These are phyloP conservation scores for Cubamyces sp. DNA, from an alignment of 768 basidiomycete genomes.

Conservation along the genomic window DNA sequence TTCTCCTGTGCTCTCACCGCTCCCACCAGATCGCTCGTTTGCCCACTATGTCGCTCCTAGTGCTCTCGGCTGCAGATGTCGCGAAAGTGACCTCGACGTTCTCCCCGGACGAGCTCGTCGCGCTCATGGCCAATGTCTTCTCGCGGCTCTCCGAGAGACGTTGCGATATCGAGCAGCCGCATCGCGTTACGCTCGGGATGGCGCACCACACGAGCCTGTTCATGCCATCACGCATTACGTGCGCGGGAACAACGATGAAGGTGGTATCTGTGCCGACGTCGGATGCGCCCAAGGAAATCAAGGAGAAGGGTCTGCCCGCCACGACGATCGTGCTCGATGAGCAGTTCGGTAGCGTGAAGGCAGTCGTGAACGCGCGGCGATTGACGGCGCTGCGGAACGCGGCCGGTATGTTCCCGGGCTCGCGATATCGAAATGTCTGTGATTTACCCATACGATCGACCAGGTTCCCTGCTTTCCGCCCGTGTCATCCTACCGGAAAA, in stretches of 20 bases:
- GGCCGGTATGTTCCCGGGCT: constrained; percentile 55
- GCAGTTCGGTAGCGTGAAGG: constrained; percentile 65
- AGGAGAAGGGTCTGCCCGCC: constrained; percentile 64
- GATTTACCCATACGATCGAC: not conserved
- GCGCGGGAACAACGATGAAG: constrained; percentile 68
- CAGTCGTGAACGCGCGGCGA: constrained; percentile 74
- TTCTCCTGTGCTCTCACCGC: too few relatives aligned
- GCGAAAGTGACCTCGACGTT: constrained; percentile 50
- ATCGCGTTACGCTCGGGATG: constrained; percentile 58
- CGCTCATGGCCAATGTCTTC: constrained; percentile 65
- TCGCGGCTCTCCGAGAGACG: constrained; percentile 41
- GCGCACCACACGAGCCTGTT: constrained; percentile 66
- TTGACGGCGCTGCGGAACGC: constrained; percentile 85
- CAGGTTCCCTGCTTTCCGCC: constrained; percentile 73
- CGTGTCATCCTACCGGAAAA: constrained; percentile 49
- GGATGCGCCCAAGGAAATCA: constrained; percentile 37
- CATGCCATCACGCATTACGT: constrained; percentile 76
- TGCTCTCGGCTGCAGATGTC: constrained; percentile 68
- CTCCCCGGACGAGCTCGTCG: constrained; percentile 48
- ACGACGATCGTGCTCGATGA: constrained; percentile 81
- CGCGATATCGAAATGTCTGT: not conserved
- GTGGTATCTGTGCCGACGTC: constrained; percentile 74
- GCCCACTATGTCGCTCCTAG: constrained; percentile 49
- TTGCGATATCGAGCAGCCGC: constrained; percentile 45
- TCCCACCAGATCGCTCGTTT: not conserved